Evolutionary conservation across 768 basidiomycete genomes (phyloP).

Genomic region (Mycena vitilis): DNA sequence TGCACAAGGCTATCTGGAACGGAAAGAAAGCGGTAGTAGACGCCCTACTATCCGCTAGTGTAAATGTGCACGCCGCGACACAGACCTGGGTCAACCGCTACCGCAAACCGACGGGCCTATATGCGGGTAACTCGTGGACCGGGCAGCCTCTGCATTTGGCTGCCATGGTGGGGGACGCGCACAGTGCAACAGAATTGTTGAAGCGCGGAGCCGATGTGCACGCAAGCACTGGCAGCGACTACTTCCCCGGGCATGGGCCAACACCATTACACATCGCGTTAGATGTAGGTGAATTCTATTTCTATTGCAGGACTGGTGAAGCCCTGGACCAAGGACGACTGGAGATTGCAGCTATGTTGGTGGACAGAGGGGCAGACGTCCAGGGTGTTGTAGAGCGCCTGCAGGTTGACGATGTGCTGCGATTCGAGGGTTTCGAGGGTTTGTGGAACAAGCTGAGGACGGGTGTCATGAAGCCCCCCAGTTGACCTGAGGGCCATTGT

Average conservation of each 20-base stretch:
- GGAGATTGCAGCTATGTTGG: slow-evolving; percentile 16
- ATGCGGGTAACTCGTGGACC: not conserved
- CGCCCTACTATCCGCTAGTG: not conserved
- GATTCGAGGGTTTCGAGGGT: slow-evolving; percentile 27
- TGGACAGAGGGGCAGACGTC: slow-evolving; percentile 15
- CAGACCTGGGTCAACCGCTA: not conserved
- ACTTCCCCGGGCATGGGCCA: slow-evolving; percentile 17
- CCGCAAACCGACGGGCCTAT: not conserved
- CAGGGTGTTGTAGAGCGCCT: slow-evolving; percentile 16
- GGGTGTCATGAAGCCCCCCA: too few species aligned
- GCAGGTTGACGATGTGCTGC: slow-evolving; percentile 14
- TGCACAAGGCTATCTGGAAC: slow-evolving; percentile 9
- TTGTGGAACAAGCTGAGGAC: slow-evolving; percentile 28
- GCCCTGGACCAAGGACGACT: slow-evolving; percentile 7
- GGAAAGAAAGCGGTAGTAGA: slow-evolving; percentile 4
- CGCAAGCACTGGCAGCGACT: slow-evolving; percentile 3
- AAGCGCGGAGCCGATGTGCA: slow-evolving; percentile 21
- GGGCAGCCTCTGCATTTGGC: slow-evolving; percentile 26
- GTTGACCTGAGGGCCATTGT: too few species aligned
- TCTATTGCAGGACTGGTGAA: slow-evolving; percentile 7
- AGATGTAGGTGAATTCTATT: slow-evolving; percentile 18
- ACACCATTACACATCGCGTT: slow-evolving; percentile 28
- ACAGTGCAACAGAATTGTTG: slow-evolving; percentile 8
- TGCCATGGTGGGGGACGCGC: slow-evolving; percentile 17
- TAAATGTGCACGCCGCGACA: slow-evolving; percentile 7